Percentiles rank a stretch among this genome's conserved stretches.
These are phyloP conservation scores for Diaporthe vexans DNA, from an alignment of 2,329 filamentous ascomycete genomes.

Conservation along the genomic window DNA sequence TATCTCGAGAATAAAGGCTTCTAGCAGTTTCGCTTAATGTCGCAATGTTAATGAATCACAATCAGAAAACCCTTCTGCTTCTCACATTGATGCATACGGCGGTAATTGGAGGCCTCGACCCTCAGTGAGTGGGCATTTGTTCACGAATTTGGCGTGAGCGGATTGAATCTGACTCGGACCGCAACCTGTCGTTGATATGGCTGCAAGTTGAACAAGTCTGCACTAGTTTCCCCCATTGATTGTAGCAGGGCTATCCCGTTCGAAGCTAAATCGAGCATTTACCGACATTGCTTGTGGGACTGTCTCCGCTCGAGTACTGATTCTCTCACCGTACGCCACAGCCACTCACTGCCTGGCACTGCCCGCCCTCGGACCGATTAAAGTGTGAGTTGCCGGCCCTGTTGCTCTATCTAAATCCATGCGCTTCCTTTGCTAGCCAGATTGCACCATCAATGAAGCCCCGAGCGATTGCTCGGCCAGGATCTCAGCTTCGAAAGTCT, in stretches of 20 bases:
- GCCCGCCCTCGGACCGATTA: not conserved
- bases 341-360: not conserved
- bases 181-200: not conserved
- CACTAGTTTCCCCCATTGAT: no score
- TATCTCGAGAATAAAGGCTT: not conserved
- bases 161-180: not conserved
- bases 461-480: no score
- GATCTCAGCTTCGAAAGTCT: not conserved
- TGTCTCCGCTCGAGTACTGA: not conserved
- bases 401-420: not conserved
- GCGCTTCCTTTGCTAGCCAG: not conserved
- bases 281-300: conserved; percentile 19
- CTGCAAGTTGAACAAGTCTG: not conserved
- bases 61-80: not conserved
- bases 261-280: not conserved
- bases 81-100: not conserved
- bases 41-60: not conserved
- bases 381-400: not conserved
- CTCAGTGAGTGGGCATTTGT: not conserved
- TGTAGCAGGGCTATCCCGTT: not conserved
- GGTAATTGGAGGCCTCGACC: not conserved
- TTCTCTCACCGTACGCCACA: not conserved
- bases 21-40: not conserved
- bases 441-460: not conserved
- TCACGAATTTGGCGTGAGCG: not conserved